Evolutionary conservation across 2,329 filamentous ascomycete species (phyloP).

Genomic region (Mycosphaerella arachidis): DNA sequence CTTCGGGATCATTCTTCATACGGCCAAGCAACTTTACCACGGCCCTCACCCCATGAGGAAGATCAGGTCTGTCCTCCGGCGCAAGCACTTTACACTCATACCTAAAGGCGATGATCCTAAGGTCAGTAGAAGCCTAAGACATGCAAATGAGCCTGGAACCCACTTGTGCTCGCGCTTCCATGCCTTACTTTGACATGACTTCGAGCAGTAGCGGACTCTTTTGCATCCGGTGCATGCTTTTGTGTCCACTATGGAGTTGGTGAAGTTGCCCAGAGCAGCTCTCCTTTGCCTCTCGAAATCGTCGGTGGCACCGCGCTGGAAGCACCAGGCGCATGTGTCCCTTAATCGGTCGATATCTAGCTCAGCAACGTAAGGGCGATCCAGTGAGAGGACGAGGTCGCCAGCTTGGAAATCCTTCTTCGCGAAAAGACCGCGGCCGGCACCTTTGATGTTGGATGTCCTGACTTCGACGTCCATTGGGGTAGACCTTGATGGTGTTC

Average conservation of each 20-base stretch:
- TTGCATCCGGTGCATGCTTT: constrained; percentile 56
- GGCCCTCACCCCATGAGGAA: constrained; percentile 55
- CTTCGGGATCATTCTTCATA: constrained; percentile 23
- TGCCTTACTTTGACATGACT: constrained; percentile 55
- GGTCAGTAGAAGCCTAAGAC: too few relatives aligned
- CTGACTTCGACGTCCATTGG: constrained; percentile 23
- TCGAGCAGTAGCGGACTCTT: constrained; percentile 56
- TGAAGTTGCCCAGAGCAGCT: constrained; percentile 30
- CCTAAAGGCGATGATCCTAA: too few relatives aligned
- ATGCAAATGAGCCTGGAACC: too few relatives aligned
- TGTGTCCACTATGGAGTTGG: constrained; percentile 32
- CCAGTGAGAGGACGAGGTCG: constrained; percentile 46
- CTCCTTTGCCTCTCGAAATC: constrained; percentile 17
- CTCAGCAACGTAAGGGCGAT: constrained; percentile 51
- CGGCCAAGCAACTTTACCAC: constrained; percentile 49
- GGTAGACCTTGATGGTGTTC: constrained; percentile 9
- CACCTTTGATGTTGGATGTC: constrained; percentile 21
- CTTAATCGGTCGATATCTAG: constrained; percentile 50
- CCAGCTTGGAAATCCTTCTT: constrained; percentile 45
- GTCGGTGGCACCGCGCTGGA: constrained; percentile 30
- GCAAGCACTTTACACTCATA: constrained; percentile 54
- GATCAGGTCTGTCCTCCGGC: constrained; percentile 34
- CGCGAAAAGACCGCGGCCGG: constrained; percentile 55
- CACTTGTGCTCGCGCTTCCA: constrained; percentile 56
- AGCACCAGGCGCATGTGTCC: constrained; percentile 57